Evolutionary conservation across 164 flowering plant species (phyloP).

Genomic region (Umbellularia californica): DNA sequence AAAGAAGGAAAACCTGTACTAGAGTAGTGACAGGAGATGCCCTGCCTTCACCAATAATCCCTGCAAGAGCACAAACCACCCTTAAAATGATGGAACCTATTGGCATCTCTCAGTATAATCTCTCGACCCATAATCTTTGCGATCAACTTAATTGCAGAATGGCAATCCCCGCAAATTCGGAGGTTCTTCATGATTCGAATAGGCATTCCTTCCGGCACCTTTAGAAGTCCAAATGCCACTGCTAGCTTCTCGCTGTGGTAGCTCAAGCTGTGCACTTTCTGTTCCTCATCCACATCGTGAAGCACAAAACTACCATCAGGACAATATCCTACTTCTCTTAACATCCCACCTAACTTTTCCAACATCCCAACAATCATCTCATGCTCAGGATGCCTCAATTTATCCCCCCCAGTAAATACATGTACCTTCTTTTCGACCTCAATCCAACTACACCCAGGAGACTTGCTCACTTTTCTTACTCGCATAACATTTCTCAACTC

Average conservation of each 20-base stretch:
- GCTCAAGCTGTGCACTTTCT: constrained; percentile 52
- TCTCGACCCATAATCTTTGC: constrained; percentile 58
- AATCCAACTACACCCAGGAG: constrained; percentile 86
- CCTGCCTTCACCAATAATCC: constrained; percentile 62
- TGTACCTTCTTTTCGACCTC: constrained; percentile 74
- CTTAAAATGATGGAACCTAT: constrained; percentile 78
- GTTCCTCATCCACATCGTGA: constrained; percentile 88
- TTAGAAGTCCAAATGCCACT: constrained; percentile 72
- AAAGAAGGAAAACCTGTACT: background rate
- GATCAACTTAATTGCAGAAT: constrained; percentile 67
- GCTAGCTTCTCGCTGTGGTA: constrained; percentile 80
- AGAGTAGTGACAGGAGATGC: background rate
- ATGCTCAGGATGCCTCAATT: constrained; percentile 48
- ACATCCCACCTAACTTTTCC: constrained; percentile 43
- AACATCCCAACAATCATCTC: constrained; percentile 39
- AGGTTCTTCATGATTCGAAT: constrained; percentile 85
- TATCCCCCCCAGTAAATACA: constrained; percentile 66
- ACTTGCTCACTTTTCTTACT: constrained; percentile 50
- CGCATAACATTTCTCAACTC: constrained; percentile 52
- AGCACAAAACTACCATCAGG: constrained; percentile 70
- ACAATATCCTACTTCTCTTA: constrained; percentile 65
- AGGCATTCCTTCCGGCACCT: constrained; percentile 56
- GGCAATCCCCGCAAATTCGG: constrained; percentile 85
- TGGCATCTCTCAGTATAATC: constrained; percentile 76
- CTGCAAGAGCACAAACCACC: constrained; percentile 65